Conservation (phyloP, 345 rosid genomes). For the Gynandropsis gynandra region DNA sequence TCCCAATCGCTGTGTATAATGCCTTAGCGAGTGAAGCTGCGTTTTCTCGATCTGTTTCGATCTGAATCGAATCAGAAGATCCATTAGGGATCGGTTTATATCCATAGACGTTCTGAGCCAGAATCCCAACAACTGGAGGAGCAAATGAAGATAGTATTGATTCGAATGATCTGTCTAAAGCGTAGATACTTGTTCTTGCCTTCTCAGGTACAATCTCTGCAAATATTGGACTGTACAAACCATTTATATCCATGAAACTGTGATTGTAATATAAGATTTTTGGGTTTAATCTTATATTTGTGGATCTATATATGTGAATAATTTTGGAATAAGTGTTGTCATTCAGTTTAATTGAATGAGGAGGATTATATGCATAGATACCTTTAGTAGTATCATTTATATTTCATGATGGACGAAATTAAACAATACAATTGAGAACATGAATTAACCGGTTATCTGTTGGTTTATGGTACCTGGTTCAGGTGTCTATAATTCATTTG, state of each 20-base stretch:
- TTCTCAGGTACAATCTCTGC: constrained; percentile 90
- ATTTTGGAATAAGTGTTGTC: no score
- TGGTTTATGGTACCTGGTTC: no score
- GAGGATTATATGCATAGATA: no score
- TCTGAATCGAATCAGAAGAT: constrained; percentile 36
- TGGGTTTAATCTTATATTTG: no score
- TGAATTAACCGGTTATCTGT: no score
- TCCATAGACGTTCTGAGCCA: constrained; percentile 79
- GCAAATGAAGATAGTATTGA: constrained; percentile 78
- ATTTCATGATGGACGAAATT: no score
- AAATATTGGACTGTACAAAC: constrained; percentile 68
- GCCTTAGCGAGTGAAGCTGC: constrained; percentile 83
- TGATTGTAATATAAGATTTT: neutral
- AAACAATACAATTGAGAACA: no score
- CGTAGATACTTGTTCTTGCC: constrained; percentile 77
- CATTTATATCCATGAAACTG: constrained; percentile 2
- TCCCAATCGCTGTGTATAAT: constrained; percentile 61
- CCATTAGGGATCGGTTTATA: constrained; percentile 59
- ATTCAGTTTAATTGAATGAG: no score
- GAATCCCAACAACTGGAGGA: constrained; percentile 76
- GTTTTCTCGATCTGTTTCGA: constrained; percentile 62
- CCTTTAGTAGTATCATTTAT: no score
- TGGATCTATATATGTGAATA: no score
- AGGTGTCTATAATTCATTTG: no score
- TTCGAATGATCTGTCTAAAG: constrained; percentile 79